phyloP scores from a whole-genome alignment of 2,329 filamentous ascomycete genomes.

The Hypocrella siamensis region DNA sequence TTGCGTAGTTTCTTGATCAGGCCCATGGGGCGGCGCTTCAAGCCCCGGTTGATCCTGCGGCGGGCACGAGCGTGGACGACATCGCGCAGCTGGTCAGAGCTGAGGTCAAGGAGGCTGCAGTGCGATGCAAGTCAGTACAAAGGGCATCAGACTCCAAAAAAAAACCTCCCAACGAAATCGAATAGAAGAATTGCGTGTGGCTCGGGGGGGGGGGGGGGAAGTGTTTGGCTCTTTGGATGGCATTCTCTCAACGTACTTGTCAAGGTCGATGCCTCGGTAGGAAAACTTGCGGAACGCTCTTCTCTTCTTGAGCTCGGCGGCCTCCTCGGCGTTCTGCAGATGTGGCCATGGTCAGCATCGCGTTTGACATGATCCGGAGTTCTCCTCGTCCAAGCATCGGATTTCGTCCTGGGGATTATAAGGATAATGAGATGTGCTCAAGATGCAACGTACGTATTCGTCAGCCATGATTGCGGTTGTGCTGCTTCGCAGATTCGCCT shows the following conservation, averaged over 20 bases:
- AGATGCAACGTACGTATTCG: slow-evolving; percentile 60
- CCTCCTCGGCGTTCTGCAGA: slow-evolving; percentile 82
- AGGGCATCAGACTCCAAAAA: no score
- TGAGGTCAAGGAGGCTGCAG: slow-evolving; percentile 92
- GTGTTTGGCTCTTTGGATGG: no score
- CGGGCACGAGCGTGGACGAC: slow-evolving; percentile 98
- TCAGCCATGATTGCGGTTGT: slow-evolving; percentile 61
- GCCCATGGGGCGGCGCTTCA: slow-evolving; percentile 99
- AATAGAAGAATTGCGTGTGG: no score
- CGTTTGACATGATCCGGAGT: neutral
- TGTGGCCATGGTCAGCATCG: slow-evolving; percentile 12
- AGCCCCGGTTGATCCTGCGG: slow-evolving; percentile 97
- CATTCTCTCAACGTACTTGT: slow-evolving; percentile 82
- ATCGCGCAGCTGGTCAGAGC: slow-evolving; percentile 96
- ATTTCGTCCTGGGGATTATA: no score
- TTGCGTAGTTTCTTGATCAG: slow-evolving; percentile 99
- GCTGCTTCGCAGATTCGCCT: slow-evolving; percentile 25
- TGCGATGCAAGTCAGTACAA: slow-evolving; percentile 4
- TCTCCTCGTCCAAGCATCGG: no score
- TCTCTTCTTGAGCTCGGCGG: slow-evolving; percentile 98
- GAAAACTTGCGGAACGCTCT: slow-evolving; percentile 99
- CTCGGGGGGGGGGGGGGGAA: no score
- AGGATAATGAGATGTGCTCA: no score
- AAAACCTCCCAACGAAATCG: no score
- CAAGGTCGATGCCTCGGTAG: slow-evolving; percentile 98